Evolutionary conservation across 192 early-diverging fungal species (phyloP).

Genomic region (Pilobolus umbonatus): DNA sequence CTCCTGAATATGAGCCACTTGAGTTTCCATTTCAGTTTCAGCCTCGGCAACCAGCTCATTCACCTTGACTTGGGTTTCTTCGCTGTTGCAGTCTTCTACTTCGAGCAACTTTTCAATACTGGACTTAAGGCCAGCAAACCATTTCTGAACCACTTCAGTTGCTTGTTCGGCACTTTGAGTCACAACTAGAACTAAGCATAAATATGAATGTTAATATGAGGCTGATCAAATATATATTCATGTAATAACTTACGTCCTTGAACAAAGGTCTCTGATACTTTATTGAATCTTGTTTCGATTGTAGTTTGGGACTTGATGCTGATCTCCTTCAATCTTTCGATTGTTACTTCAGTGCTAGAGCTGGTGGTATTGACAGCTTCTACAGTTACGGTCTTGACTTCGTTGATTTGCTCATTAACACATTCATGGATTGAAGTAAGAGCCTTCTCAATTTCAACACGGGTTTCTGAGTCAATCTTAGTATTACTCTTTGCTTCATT

Average conservation of each 20-base stretch:
- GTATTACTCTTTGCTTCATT: conserved; percentile 8
- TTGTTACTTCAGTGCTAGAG: conserved; percentile 2
- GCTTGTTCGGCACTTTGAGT: conserved; percentile 7
- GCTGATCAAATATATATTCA: neutral
- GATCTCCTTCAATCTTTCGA: neutral
- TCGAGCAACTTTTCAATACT: conserved; percentile 1
- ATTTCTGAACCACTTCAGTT: conserved; percentile 7
- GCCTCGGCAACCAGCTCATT: conserved; percentile 4
- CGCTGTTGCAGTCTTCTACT: neutral
- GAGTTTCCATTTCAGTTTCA: conserved; percentile 10
- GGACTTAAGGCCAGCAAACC: neutral
- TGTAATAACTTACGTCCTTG: conserved; percentile 4
- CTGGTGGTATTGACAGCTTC: neutral
- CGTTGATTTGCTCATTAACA: conserved; percentile 3
- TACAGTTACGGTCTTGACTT: conserved; percentile 8
- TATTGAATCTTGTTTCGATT: conserved; percentile 3
- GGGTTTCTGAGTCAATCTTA: conserved; percentile 2
- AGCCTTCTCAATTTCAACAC: conserved; percentile 3
- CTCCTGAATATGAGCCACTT: conserved; percentile 1
- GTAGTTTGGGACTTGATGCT: neutral
- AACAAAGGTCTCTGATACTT: conserved; percentile 4
- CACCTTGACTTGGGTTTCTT: conserved; percentile 7
- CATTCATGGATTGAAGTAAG: conserved; percentile 1
- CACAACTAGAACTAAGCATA: neutral
- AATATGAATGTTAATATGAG: neutral